Evolutionary conservation across 2,329 filamentous ascomycete genomes (phyloP), one percentile per base, ranked within the genome.

Genomic region (Dryadomyces sulphureus): DNA sequence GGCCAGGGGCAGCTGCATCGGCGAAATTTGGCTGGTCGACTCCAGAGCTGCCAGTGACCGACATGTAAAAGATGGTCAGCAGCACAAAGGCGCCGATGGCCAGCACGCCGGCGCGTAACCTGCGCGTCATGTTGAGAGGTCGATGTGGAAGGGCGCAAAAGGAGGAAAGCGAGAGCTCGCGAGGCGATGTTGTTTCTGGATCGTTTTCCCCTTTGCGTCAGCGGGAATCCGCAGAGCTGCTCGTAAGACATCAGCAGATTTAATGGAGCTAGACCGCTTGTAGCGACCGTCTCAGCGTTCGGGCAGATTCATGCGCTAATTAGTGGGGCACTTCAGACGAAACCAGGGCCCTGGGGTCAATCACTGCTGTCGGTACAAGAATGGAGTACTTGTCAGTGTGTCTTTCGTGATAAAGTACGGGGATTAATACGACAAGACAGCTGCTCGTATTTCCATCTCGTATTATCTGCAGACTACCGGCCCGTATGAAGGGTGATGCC

Each of bases 71-170:
- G 4, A 50, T 34, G 6, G 45, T 41, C 4, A 45, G 5, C 5
- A 52, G 46, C 22, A 46, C 32, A 27, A 52, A 42, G 25, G 49
- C 12, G 30, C 45, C 46, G 9, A 47, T 24, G 16, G 39, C 47
- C 35, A 51, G 25, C 11, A 47, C 38, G 36, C 47, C 45, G 34
- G 49, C 40, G 27, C 50, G 50, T 5, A 41, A 14, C 8, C 47
- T 49, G n/a, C 50, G 47, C 11, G 50, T 36, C 50, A 52, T 41
- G 12, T 20, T 43, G 5, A 21, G 27, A 16, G 16, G 2, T 7
- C 12, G 22, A 30, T 17, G 5, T 9, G 16, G 27, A 14, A 32
- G 27, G 27, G 9, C 27, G 27, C n/a, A n/a, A n/a, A n/a, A n/a
- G n/a, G n/a, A n/a, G n/a, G n/a, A n/a, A n/a, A 32, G 11, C 3